phyloP scores from a whole-genome alignment of 2,329 filamentous ascomycete species.

The Exutisphaerella laricina region DNA sequence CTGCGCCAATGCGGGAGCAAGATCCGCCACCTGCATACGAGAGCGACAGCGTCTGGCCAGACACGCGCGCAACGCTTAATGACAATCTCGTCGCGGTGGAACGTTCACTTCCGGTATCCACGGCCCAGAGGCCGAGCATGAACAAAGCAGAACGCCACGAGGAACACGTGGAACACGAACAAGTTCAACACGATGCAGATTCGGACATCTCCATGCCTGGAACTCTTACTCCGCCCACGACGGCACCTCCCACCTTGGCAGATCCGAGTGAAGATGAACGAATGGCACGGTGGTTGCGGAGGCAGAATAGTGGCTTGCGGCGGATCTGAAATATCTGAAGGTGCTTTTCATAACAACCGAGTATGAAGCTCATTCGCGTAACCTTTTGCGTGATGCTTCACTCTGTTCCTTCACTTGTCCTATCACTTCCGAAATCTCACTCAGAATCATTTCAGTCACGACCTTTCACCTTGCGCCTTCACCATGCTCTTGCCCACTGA shows the following conservation, averaged over 20 bases:
- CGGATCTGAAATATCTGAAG: too few species aligned
- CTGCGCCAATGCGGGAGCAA: neutral
- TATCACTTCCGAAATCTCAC: too few species aligned
- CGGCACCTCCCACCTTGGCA: neutral
- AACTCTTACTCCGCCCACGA: neutral
- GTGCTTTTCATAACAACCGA: too few species aligned
- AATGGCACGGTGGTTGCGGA: neutral
- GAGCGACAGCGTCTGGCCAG: constrained; percentile 1
- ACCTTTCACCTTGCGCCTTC: too few species aligned
- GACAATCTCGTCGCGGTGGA: too few species aligned
- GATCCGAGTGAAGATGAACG: constrained; percentile 1
- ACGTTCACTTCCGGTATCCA: too few species aligned
- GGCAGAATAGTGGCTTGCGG: too few species aligned
- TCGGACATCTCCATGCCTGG: constrained; percentile 1
- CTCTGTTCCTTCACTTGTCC: too few species aligned
- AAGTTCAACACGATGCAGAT: neutral
- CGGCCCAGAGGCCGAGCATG: neutral
- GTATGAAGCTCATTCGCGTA: too few species aligned
- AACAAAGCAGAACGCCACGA: neutral
- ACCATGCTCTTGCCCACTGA: too few species aligned
- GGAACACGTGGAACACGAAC: neutral
- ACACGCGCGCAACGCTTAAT: neutral
- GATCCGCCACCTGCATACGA: constrained; percentile 1
- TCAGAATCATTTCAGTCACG: too few species aligned
- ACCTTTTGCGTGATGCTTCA: too few species aligned